Base-by-base conservation (phyloP, 192 early-diverging fungal genomes). In the Cladochytrium replicatum region DNA sequence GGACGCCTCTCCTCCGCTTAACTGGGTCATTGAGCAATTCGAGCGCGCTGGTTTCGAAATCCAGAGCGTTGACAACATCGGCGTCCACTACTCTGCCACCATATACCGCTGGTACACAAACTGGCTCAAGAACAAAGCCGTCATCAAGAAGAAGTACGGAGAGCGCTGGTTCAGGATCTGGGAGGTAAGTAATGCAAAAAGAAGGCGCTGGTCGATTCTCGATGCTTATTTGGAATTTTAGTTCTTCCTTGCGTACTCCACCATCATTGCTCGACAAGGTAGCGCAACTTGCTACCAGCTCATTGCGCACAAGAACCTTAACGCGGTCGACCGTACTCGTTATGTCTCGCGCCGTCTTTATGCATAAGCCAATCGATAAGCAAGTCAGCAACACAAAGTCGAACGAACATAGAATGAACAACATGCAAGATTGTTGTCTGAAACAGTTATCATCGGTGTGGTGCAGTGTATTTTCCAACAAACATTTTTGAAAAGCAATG, bases 241-340 rank as follows among this genome's bases (percentile, higher is more conserved):
- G 68, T 54, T 93, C 67, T 98, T 98, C 84, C 82, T 98, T 54
- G 87, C 89, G 40, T 98, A 89, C 87, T 93, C 89, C 39, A 80
- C 84, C 52, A 94, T 98, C 57, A 80, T 94, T 49, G 85, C 92
- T 38, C 83, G 94, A 59, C 94, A 98, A 74, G 94, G 94, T 13
- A 86, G 82, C 63, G 87, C 94, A 21, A 98, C 92, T 29, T 88
- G 86, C 69, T 98, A 86, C 85, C 91, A 94, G 76, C 86, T 98
- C 60, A 74, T 91, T 40, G 81, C 80, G 41, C 89, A 93, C 85
- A 98, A 98, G 83, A 98, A 98, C 82, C 63, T 83, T 66, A 98
- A 98, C 69, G 72, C 77, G 25, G 90, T 93, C 67, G 89, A 98
- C 71, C 85, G 94, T 15, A 47, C 56, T 39, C 61, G 57, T 41